Evolutionary conservation across 192 early-diverging fungal species (phyloP).

Genomic region (Gryganskiella cystojenkinii): DNA sequence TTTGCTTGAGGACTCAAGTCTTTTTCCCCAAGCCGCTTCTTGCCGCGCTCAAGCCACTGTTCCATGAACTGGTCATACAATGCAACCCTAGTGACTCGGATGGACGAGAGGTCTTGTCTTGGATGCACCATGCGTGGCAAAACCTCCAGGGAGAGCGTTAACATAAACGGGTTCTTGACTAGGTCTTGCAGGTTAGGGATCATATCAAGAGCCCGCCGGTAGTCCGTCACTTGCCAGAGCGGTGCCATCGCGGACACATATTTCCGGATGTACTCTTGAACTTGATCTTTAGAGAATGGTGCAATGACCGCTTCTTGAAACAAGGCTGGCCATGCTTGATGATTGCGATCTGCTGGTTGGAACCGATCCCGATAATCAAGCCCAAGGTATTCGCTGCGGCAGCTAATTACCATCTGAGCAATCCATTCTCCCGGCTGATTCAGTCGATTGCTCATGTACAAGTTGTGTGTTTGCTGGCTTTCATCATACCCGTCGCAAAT

Average conservation of each 20-base stretch:
- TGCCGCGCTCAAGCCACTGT: slow-evolving; percentile 2
- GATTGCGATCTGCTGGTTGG: neutral
- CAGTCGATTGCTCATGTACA: slow-evolving; percentile 3
- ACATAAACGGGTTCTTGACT: slow-evolving; percentile 9
- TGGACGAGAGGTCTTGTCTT: neutral
- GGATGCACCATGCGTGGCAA: neutral
- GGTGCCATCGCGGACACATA: neutral
- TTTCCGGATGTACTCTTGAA: neutral
- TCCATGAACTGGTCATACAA: slow-evolving; percentile 6
- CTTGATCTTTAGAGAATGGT: neutral
- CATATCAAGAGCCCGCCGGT: neutral
- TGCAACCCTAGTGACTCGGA: neutral
- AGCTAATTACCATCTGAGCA: slow-evolving; percentile 14
- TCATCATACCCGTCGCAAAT: slow-evolving; percentile 26
- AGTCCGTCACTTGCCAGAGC: neutral
- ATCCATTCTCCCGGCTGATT: neutral
- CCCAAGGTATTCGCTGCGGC: neutral
- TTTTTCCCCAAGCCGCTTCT: neutral
- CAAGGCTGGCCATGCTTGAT: neutral
- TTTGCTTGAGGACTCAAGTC: too few relatives aligned
- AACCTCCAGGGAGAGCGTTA: neutral
- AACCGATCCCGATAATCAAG: neutral
- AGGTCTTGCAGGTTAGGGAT: slow-evolving; percentile 9
- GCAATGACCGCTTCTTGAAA: slow-evolving; percentile 6
- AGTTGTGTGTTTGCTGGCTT: neutral